Evolutionary conservation across 2,329 filamentous ascomycete species (phyloP).

Genomic region (Cadophora sp.): DNA sequence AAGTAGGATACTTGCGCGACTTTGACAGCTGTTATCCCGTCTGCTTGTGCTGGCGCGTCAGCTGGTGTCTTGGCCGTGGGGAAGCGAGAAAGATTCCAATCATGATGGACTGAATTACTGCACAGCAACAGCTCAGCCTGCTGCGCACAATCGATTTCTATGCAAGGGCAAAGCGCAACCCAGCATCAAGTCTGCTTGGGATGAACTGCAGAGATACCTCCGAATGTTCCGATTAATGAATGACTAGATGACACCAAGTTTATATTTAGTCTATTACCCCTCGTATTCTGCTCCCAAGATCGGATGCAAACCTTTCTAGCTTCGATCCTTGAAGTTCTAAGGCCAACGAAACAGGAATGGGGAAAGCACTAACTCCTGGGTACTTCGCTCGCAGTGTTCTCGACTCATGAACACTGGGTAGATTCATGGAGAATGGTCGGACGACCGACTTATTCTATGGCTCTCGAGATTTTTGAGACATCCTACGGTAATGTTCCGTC

Average conservation of each 20-base stretch:
- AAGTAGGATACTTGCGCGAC: not conserved
- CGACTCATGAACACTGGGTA: not conserved
- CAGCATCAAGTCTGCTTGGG: not conserved
- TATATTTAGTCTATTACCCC: not conserved
- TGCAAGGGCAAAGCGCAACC: too few relatives aligned
- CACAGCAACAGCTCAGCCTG: not conserved
- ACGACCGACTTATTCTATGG: not conserved
- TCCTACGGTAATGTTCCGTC: not conserved
- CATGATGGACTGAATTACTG: not conserved
- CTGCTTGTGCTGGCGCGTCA: not conserved
- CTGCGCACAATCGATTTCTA: too few relatives aligned
- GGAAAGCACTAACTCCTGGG: not conserved
- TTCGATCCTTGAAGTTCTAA: not conserved
- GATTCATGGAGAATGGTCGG: not conserved
- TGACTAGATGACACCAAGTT: not conserved
- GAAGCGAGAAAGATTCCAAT: not conserved
- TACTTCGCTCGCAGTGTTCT: not conserved
- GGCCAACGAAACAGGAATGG: not conserved
- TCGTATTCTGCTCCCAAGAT: not conserved
- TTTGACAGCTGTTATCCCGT: not conserved
- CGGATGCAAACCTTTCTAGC: not conserved
- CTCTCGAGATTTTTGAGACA: not conserved
- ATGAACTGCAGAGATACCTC: not conserved
- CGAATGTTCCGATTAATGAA: not conserved
- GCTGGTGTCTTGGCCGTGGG: not conserved